Conservation (phyloP, 164 flowering plant genomes). For the Cinnamomum chago region DNA sequence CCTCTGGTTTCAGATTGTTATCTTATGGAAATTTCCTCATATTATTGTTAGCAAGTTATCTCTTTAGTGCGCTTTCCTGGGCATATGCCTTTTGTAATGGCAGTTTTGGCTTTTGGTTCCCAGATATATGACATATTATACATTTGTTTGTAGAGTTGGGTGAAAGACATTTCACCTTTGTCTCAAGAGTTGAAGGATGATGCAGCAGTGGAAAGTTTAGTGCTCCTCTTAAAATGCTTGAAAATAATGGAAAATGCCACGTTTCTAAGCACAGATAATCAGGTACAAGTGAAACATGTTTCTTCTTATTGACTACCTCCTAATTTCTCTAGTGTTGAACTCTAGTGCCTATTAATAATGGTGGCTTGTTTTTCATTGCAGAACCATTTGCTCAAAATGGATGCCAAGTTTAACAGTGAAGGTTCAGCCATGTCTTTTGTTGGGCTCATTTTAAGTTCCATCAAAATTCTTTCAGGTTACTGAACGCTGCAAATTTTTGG, state of each 20-base stretch:
- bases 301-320: background rate
- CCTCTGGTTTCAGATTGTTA: background rate
- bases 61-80: background rate
- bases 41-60: background rate
- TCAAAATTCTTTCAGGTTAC: slow-evolving; percentile 85
- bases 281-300: slow-evolving; percentile 42
- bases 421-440: slow-evolving; percentile 46
- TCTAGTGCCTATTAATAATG: background rate
- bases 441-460: slow-evolving; percentile 52
- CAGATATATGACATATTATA: background rate
- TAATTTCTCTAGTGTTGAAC: background rate
- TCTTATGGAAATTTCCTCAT: background rate
- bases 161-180: slow-evolving; percentile 21
- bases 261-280: slow-evolving; percentile 84
- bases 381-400: slow-evolving; percentile 82
- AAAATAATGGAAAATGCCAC: slow-evolving; percentile 97
- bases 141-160: slow-evolving; percentile 52
- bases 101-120: background rate
- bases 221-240: slow-evolving; percentile 71
- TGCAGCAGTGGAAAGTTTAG: slow-evolving; percentile 33
- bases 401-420: slow-evolving; percentile 28
- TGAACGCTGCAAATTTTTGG: background rate
- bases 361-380: slow-evolving; percentile 15
- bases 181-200: slow-evolving; percentile 30
- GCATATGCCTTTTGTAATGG: background rate